These are phyloP conservation scores for Candida dendrica DNA, from an alignment of 805 yeast species.

Conservation along the genomic window DNA sequence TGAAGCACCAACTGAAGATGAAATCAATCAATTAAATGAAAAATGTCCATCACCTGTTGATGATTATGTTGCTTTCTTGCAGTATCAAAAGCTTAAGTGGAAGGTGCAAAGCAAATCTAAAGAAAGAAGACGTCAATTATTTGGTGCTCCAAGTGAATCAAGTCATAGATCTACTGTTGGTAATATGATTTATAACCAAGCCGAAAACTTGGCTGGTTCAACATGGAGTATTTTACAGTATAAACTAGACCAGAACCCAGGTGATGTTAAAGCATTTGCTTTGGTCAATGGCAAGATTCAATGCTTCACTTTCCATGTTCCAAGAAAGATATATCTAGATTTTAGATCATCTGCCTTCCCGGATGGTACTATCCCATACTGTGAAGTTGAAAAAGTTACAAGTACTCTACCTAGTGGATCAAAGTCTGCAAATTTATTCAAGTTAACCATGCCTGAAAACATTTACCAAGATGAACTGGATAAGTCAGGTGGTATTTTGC, in stretches of 20 bases:
- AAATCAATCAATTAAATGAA: conserved; percentile 41
- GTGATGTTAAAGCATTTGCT: conserved; percentile 71
- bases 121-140: conserved; percentile 63
- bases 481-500: conserved; percentile 56
- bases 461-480: conserved; percentile 47
- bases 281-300: conserved; percentile 68
- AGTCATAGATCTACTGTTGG: conserved; percentile 58
- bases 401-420: conserved; percentile 67
- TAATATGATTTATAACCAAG: conserved; percentile 65
- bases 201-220: conserved; percentile 67
- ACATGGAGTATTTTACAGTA: conserved; percentile 85
- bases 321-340: conserved; percentile 65
- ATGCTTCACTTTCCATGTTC: conserved; percentile 62
- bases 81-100: conserved; percentile 87
- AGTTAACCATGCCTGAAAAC: conserved; percentile 62
- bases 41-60: conserved; percentile 59
- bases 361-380: conserved; percentile 35
- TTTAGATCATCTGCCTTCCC: conserved; percentile 45
- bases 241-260: conserved; percentile 50
- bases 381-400: conserved; percentile 50
- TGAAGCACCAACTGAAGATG: conserved; percentile 37
- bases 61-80: conserved; percentile 63
- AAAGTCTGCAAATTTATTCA: conserved; percentile 45
- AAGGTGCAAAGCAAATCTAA: conserved; percentile 63
- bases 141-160: conserved; percentile 57